Base-by-base conservation (phyloP, 2,329 filamentous ascomycete species). In the Thelonectria discophora region DNA sequence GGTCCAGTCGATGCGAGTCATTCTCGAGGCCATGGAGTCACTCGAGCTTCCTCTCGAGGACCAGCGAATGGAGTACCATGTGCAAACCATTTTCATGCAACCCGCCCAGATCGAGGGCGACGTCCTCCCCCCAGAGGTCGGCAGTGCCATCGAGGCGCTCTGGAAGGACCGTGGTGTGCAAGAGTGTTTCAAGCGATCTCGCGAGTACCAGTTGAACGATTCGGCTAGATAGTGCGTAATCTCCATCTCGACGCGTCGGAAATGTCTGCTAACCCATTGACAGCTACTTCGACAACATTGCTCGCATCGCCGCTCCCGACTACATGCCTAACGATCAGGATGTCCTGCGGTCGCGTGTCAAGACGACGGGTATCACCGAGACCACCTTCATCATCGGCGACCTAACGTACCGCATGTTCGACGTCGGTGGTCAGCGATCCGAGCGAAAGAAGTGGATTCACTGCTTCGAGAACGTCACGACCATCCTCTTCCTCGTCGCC, bases 401-500 rank as follows among this genome's bases (percentile, higher is more conserved):
- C 73, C 84, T 97, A 67, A 97, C 93, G 60, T 97, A 97, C 83
- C 89, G 93, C 69, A 97, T 97, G 94, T 97, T 97, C 80, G 94
- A 97, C 74, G 94, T 97, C 47, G 94, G 94, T 85, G 94, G 94
- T 68, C 94, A 97, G 80, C 88, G 94, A 77, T 97, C 93, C 7
- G 94, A 97, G 81, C 90, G 94, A 77, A 97, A 97, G 90, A 97
- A 97, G 88, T 97, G 94, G 94, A 97, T 97, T 72, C 94, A 97
- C 83, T 97, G 94, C 82, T 97, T 97, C 80, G 94, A 97, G 83
- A 97, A 97, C 73, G 94, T 97, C 74, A 97, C 93, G 9, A 97
- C 94, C 10, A 97, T 97, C 71, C 90, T 97, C 40, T 97, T 97
- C 88, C 82, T 97, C 58, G 94, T 97, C 69, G 94, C 94, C 79